A percentile compares a stretch with the other conserved stretches of the same genome.
Evolutionary conservation across 164 flowering plant genomes (phyloP).

Genomic region (Tinospora cordifolia): DNA sequence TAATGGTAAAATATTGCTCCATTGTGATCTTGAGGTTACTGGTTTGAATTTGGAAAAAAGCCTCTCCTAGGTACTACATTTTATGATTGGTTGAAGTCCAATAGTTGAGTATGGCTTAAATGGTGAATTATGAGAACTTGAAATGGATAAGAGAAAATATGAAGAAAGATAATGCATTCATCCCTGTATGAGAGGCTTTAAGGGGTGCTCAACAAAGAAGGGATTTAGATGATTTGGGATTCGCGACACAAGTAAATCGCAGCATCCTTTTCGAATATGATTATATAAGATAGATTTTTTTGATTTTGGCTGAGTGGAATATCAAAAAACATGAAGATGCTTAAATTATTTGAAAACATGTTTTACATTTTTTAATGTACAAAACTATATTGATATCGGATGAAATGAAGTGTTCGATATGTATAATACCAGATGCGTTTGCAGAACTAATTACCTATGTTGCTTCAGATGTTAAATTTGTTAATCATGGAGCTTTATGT

Average conservation of each 20-base stretch:
- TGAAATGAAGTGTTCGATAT: background rate
- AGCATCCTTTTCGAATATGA: background rate
- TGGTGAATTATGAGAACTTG: background rate
- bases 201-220: background rate
- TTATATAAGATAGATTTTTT: background rate
- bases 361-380: background rate
- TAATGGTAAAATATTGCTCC: too few relatives aligned
- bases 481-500: background rate
- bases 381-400: background rate
- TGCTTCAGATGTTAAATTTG: too few relatives aligned
- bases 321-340: background rate
- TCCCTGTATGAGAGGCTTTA: background rate
- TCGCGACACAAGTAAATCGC: too few relatives aligned
- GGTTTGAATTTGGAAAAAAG: too few relatives aligned
- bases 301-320: background rate
- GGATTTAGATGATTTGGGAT: background rate
- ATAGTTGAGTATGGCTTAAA: background rate
- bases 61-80: too few relatives aligned
- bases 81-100: too few relatives aligned
- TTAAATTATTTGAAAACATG: background rate
- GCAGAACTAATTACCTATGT: background rate
- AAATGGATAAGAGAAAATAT: background rate
- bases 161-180: background rate
- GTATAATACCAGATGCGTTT: background rate
- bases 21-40: too few relatives aligned